phyloP scores from a whole-genome alignment of 2,329 filamentous ascomycete species.

The Magnaporthiopsis rhizophila region DNA sequence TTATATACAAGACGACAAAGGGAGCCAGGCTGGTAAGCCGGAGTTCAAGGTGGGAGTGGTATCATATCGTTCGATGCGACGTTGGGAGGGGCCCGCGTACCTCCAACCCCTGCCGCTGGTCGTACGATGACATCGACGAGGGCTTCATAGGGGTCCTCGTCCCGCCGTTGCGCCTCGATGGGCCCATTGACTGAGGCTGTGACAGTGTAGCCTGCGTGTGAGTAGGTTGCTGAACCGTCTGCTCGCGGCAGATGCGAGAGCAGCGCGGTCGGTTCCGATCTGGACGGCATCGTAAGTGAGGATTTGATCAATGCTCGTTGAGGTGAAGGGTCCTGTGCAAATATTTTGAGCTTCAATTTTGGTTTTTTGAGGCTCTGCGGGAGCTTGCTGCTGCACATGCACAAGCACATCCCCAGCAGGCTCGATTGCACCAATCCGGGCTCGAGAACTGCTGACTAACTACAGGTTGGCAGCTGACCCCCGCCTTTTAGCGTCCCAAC shows the following conservation, averaged over 20 bases:
- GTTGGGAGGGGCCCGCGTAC: slow-evolving; percentile 33
- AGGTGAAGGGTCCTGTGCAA: too few species aligned
- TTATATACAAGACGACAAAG: slow-evolving; percentile 16
- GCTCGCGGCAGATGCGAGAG: slow-evolving; percentile 58
- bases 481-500: too few species aligned
- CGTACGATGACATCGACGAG: slow-evolving; percentile 84
- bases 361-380: too few species aligned
- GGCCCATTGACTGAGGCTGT: slow-evolving; percentile 87
- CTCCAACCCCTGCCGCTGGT: slow-evolving; percentile 75
- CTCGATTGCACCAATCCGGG: too few species aligned
- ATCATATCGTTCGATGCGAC: slow-evolving; percentile 6
- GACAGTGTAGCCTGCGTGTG: slow-evolving; percentile 68
- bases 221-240: slow-evolving; percentile 74
- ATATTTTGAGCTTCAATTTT: too few species aligned
- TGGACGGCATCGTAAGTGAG: slow-evolving; percentile 1
- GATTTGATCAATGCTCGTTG: too few species aligned
- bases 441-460: too few species aligned
- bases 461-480: too few species aligned
- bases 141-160: slow-evolving; percentile 88
- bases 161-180: slow-evolving; percentile 78
- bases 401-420: too few species aligned
- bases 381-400: too few species aligned
- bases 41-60: too few species aligned
- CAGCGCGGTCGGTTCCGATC: slow-evolving; percentile 40
- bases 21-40: too few species aligned